Evolutionary conservation across 768 basidiomycete genomes (phyloP), one percentile per base, ranked within the genome.

Genomic region (Tulasnella sp.): DNA sequence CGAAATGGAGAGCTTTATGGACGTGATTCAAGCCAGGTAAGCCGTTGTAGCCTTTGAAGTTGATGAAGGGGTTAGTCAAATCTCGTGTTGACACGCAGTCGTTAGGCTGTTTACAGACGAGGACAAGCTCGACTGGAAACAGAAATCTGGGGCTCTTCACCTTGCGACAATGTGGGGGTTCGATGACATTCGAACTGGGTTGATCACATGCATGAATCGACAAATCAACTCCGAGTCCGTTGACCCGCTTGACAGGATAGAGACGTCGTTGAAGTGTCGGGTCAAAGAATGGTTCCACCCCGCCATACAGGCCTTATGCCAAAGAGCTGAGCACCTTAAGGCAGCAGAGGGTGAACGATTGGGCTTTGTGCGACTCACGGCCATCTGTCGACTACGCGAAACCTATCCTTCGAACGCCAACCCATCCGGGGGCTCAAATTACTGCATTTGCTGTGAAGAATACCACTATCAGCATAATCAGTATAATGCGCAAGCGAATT

Each of bases 1-100:
- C 12, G 68, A 69, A n/a, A 69, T 69, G 68, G 68, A 69, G 6
- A 59, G 68, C 16, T 47, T 69, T 29, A 11, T 69, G 8, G 32
- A 41, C 16, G 41, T 69, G 32, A 19, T 69, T 14, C 34, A 68
- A 16, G 67, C 67, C 4, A 32, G 36, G 37, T 68, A 68, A 26
- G 42, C 29, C 29, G 8, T 14, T 9, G 17, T 32, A 62, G 9
- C 8, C 0, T 14, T 69, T 12, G 52, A 8, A 26, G 5, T 12
- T n/a, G n/a, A n/a, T n/a, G n/a, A 29, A 17, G 7, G 8, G 42
- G 5, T 44, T 6, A 3, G 3, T 29, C 52, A 26, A 7, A 12
- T 59, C 52, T 3, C 29, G n/a, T 26, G 19, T 11, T 29, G n/a
- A 59, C 52, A 2, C 52, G 11, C 42, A n/a, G 42, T 5, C n/a